These are phyloP conservation scores for Boletus sp. DNA, from an alignment of 768 basidiomycete genomes.

Conservation along the genomic window DNA sequence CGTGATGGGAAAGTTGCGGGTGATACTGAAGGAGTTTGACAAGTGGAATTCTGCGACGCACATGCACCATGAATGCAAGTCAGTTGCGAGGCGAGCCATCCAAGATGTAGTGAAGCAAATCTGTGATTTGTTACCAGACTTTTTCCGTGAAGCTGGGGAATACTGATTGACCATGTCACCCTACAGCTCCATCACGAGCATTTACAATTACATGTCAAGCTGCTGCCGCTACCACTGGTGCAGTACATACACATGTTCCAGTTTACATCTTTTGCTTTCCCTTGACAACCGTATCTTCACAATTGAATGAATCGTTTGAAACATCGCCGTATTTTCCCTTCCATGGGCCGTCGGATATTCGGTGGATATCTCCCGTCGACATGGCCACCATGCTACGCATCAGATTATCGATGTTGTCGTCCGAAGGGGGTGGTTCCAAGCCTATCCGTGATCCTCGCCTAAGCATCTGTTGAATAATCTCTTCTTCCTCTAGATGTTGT, in stretches of 20 bases:
- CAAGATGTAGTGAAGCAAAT: slow-evolving; percentile 52
- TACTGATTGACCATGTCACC: slow-evolving; percentile 13
- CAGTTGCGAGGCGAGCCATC: slow-evolving; percentile 54
- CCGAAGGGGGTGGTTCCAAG: slow-evolving; percentile 34
- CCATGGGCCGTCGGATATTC: slow-evolving; percentile 32
- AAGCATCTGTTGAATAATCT: slow-evolving; percentile 39
- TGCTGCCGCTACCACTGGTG: not conserved
- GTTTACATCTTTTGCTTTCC: slow-evolving; percentile 23
- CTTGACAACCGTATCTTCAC: slow-evolving; percentile 26
- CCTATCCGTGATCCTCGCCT: slow-evolving; percentile 36
- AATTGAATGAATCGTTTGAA: slow-evolving; percentile 19
- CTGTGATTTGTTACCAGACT: slow-evolving; percentile 60
- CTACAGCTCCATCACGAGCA: not conserved
- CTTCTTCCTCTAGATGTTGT: slow-evolving; percentile 42
- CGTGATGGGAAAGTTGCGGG: slow-evolving; percentile 60
- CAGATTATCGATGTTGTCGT: slow-evolving; percentile 37
- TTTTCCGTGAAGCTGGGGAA: slow-evolving; percentile 45
- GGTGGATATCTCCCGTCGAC: slow-evolving; percentile 14
- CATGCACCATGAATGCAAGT: slow-evolving; percentile 75
- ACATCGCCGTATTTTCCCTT: slow-evolving; percentile 13
- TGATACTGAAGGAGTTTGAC: slow-evolving; percentile 65
- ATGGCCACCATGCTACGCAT: slow-evolving; percentile 40
- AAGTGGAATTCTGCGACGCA: slow-evolving; percentile 70
- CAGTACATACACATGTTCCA: not conserved
- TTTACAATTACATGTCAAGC: not conserved